phyloP scores from a whole-genome alignment of 2,329 filamentous ascomycete genomes.

The Penicillium palitans region DNA sequence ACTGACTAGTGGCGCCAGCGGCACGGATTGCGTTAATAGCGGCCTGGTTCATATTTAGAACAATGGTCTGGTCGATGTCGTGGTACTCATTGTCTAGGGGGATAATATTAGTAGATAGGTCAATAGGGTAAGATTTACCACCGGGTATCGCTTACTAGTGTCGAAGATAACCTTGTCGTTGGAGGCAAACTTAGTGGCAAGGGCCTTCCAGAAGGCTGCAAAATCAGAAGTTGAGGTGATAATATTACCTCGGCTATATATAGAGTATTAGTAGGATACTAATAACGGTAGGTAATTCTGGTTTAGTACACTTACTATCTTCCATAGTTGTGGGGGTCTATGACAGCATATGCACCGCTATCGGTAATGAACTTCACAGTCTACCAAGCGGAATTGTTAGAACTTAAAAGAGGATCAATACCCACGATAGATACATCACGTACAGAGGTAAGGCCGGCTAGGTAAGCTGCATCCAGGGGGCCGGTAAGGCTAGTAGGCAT shows the following conservation, averaged over 20 bases:
- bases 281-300: not conserved
- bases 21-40: constrained; percentile 63
- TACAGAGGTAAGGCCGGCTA: constrained; percentile 22
- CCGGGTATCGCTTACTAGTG: constrained; percentile 45
- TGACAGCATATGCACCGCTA: constrained; percentile 53
- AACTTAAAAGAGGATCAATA: not conserved
- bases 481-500: constrained; percentile 24
- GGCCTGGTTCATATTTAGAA: constrained; percentile 63
- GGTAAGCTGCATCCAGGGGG: constrained; percentile 20
- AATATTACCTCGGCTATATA: constrained; percentile 35
- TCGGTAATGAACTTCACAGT: constrained; percentile 41
- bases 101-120: not conserved
- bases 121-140: not conserved
- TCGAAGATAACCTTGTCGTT: constrained; percentile 63
- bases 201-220: constrained; percentile 57
- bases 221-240: constrained; percentile 58
- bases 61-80: constrained; percentile 61
- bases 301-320: constrained; percentile 19
- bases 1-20: constrained; percentile 58
- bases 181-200: constrained; percentile 55
- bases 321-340: constrained; percentile 64
- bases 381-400: constrained; percentile 16
- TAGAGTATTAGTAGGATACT: not conserved
- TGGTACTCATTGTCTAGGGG: constrained; percentile 62
- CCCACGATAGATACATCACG: not conserved